phyloP scores from a whole-genome alignment of 192 early-diverging fungal genomes.

The Oehlia diaphana region DNA sequence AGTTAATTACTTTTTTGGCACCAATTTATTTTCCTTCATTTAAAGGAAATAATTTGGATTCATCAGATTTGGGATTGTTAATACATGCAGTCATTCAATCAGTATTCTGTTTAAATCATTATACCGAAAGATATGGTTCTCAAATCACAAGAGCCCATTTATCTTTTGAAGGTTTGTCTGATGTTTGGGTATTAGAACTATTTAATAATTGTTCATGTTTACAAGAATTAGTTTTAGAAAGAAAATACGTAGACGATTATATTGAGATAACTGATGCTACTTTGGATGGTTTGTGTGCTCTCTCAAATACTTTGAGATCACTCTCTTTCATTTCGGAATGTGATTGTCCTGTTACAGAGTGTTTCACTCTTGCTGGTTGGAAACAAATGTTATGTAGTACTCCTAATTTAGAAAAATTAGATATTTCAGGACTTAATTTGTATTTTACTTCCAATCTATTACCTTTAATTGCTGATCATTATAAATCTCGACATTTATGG shows the following conservation, averaged over 20 bases:
- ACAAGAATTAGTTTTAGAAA: constrained; percentile 14
- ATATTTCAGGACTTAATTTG: neutral
- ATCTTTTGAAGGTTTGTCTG: constrained; percentile 5
- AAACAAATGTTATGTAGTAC: neutral
- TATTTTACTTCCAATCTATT: neutral
- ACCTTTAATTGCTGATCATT: constrained; percentile 2
- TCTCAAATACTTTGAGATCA: constrained; percentile 11
- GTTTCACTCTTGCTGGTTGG: neutral
- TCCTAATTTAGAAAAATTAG: constrained; percentile 11
- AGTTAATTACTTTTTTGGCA: constrained; percentile 4
- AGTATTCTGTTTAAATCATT: constrained; percentile 4
- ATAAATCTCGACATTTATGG: constrained; percentile 4
- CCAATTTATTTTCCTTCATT: neutral
- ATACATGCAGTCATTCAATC: constrained; percentile 19
- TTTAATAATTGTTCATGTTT: neutral
- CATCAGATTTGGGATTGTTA: neutral
- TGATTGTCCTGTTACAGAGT: neutral
- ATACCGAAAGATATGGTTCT: constrained; percentile 7
- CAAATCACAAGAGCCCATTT: constrained; percentile 2
- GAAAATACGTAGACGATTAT: constrained; percentile 8
- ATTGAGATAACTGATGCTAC: constrained; percentile 15
- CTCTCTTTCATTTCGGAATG: neutral
- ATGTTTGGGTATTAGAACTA: neutral
- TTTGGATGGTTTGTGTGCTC: neutral
- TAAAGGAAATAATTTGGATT: neutral